These are phyloP conservation scores for Gaeumannomyces tritici DNA, from an alignment of 2,329 filamentous ascomycete genomes.

Conservation along the genomic window DNA sequence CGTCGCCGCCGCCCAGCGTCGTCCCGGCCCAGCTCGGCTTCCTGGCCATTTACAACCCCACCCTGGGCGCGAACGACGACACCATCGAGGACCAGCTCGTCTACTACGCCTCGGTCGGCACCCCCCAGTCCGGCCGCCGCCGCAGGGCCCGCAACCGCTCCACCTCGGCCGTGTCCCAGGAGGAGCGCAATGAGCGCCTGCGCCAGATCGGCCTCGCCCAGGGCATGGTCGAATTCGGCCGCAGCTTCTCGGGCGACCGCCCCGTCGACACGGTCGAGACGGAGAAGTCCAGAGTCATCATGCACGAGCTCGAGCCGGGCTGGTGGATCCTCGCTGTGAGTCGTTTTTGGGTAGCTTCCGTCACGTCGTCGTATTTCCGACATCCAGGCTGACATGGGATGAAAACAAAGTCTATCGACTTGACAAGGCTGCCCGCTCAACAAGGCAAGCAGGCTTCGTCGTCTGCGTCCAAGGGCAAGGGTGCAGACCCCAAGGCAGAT, in stretches of 20 bases:
- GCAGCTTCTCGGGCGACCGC: slow-evolving; percentile 71
- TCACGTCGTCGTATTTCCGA: not conserved
- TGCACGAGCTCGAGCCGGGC: slow-evolving; percentile 77
- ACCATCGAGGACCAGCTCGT: slow-evolving; percentile 76
- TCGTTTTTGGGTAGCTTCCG: slow-evolving; percentile 8
- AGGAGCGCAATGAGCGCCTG: slow-evolving; percentile 75
- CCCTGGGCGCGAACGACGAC: slow-evolving; percentile 48
- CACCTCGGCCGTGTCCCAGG: slow-evolving; percentile 37
- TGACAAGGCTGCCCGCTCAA: slow-evolving; percentile 17
- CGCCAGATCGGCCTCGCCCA: slow-evolving; percentile 93
- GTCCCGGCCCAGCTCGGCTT: slow-evolving; percentile 81
- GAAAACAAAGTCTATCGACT: slow-evolving; percentile 9
- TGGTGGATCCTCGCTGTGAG: slow-evolving; percentile 95
- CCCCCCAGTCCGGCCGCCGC: not conserved
- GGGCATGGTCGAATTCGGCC: slow-evolving; percentile 89
- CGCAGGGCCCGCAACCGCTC: slow-evolving; percentile 17
- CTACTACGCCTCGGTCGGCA: slow-evolving; percentile 66
- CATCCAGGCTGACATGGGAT: not conserved
- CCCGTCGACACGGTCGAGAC: slow-evolving; percentile 83
- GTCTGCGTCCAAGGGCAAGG: not conserved
- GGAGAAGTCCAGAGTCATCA: slow-evolving; percentile 72
- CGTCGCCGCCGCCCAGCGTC: slow-evolving; percentile 17
- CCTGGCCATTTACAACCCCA: slow-evolving; percentile 88
- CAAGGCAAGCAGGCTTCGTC: slow-evolving; percentile 4
- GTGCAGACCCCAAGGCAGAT: slow-evolving; percentile 17